A percentile compares a stretch with the other conserved stretches of the same genome.
phyloP scores from a whole-genome alignment of 2,329 filamentous ascomycete species.

The Shiraia bambusicola region DNA sequence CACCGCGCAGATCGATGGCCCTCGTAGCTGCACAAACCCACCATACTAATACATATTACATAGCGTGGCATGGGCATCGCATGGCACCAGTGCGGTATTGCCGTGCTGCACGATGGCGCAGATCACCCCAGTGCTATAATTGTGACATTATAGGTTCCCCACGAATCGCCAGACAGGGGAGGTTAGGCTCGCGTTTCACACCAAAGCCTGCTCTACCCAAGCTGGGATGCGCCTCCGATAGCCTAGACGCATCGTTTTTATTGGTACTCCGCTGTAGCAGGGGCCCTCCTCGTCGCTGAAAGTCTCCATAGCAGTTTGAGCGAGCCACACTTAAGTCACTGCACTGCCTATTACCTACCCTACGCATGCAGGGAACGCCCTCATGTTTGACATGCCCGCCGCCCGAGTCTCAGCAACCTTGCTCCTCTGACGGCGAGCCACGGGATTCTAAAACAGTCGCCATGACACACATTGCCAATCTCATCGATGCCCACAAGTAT shows the following conservation, averaged over 20 bases:
- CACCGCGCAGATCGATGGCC: slow-evolving; percentile 21
- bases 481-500: slow-evolving; percentile 39
- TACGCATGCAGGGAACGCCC: slow-evolving; percentile 43
- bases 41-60: no score
- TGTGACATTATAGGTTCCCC: slow-evolving; percentile 36
- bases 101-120: slow-evolving; percentile 27
- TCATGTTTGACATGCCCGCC: slow-evolving; percentile 46
- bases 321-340: slow-evolving; percentile 42
- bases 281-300: slow-evolving; percentile 35
- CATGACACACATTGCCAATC: slow-evolving; percentile 50
- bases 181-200: slow-evolving; percentile 43
- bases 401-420: slow-evolving; percentile 45
- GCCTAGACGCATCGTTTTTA: slow-evolving; percentile 39
- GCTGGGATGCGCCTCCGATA: slow-evolving; percentile 37
- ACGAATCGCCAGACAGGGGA: slow-evolving; percentile 44
- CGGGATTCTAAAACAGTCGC: slow-evolving; percentile 38
- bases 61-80: neutral
- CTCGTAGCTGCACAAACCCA: slow-evolving; percentile 11
- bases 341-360: slow-evolving; percentile 33
- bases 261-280: slow-evolving; percentile 34
- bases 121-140: slow-evolving; percentile 29
- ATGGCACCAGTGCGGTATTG: slow-evolving; percentile 18
- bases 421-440: slow-evolving; percentile 39
- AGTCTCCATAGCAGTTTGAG: slow-evolving; percentile 41
- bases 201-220: slow-evolving; percentile 34